Percentiles rank a stretch among this genome's conserved stretches.
Evolutionary conservation across 495 filamentous ascomycete genomes (phyloP).

Genomic region (Aspergillus bridgeri): DNA sequence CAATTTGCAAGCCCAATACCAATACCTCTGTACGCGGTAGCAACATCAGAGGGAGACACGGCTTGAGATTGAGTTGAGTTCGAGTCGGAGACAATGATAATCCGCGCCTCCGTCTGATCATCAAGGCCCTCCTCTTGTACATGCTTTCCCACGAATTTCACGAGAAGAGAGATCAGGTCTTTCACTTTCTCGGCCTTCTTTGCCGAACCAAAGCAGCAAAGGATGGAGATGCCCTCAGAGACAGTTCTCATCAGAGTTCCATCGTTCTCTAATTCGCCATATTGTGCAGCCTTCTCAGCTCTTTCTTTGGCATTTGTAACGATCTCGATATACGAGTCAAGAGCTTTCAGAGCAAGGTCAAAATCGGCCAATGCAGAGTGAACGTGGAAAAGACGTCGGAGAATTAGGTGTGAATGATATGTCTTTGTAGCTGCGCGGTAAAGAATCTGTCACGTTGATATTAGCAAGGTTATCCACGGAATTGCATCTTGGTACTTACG

Average conservation of each 20-base stretch:
- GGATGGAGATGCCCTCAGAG: conserved; percentile 69
- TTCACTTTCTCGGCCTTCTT: conserved; percentile 75
- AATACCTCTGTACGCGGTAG: conserved; percentile 71
- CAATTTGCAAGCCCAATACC: conserved; percentile 81
- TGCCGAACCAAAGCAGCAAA: conserved; percentile 75
- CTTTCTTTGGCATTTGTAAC: conserved; percentile 76
- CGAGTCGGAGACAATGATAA: conserved; percentile 20
- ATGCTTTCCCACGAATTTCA: conserved; percentile 58
- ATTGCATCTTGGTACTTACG: conserved; percentile 37
- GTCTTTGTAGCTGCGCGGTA: conserved; percentile 88
- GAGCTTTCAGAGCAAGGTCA: conserved; percentile 77
- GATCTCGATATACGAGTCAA: conserved; percentile 86
- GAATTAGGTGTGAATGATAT: conserved; percentile 84
- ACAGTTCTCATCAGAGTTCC: conserved; percentile 69
- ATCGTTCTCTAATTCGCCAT: conserved; percentile 73
- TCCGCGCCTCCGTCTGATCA: conserved; percentile 30
- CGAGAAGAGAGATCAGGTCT: conserved; percentile 60
- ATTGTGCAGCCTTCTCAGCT: conserved; percentile 73
- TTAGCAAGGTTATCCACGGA: neutral
- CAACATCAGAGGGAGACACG: conserved; percentile 54
- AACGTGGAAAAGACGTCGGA: conserved; percentile 84
- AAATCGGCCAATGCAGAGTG: conserved; percentile 86
- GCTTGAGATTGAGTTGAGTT: conserved; percentile 24
- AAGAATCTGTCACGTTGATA: conserved; percentile 52
- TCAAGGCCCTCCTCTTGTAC: conserved; percentile 30